Base-by-base conservation (phyloP, 441 rosid genomes). In the Jatropha multifida region DNA sequence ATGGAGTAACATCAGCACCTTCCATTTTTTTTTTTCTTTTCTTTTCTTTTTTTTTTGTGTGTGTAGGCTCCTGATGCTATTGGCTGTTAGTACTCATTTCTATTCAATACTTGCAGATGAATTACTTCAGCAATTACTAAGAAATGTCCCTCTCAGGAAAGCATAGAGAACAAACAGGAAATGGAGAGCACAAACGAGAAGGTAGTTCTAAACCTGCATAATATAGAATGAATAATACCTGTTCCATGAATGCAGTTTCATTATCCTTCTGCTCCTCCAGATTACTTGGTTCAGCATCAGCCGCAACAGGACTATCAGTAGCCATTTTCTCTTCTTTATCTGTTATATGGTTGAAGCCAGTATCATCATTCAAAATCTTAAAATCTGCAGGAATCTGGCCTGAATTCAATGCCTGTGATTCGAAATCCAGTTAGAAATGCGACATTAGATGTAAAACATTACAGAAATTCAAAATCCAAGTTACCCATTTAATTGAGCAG, bases 331-430 rank as follows among this genome's bases (percentile, higher is more conserved):
- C 89, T 81, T 84, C 88, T 75, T 86, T 83, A 40, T 76, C 89
- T 65, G 79, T 60, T 44, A 55, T 80, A 63, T 26, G 58, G 49
- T 80, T 74, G 26, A 79, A 76, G 5, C 59, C 84, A 72, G 41
- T 65, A 56, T 61, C 85, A 78, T 80, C 70, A 52, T 85, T 90
- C 5, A 87, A 86, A 77, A 90, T 82, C 73, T 83, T 79, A 69
- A 96, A 83, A 80, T 92, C 97, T 18, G 90, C 92, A 42, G 98
- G 99, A 81, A 96, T 85, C 85, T 90, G 98, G 59, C 99, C 99
- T 7, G 97, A 87, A 89, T 85, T 88, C 84, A 96, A 73, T 75
- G 96, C 99, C 98, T 95, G 86, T 70, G 71, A 71, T 59, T 55
- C 82, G 84, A 78, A 68, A 68, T 56, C 81, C 75, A 80, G 69